Evolutionary conservation across 2,329 filamentous ascomycete species (phyloP).

Genomic region (Grosmannia serpens): DNA sequence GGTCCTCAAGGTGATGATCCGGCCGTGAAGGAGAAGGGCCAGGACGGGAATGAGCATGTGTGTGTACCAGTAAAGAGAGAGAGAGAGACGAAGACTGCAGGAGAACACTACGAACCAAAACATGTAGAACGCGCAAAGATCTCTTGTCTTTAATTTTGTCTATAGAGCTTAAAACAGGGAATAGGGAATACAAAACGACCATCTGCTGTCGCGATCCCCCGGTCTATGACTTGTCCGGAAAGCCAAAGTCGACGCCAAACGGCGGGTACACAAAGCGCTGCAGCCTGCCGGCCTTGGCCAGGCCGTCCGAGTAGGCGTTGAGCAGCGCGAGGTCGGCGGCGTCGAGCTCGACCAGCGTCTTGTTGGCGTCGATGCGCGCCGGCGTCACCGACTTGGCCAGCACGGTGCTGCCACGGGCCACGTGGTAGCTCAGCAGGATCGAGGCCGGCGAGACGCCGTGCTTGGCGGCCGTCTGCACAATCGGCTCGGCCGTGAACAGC

Average conservation of each 20-base stretch:
- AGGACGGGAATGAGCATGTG: not conserved
- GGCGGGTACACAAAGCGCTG: constrained; percentile 57
- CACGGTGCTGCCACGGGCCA: constrained; percentile 57
- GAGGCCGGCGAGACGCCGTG: constrained; percentile 48
- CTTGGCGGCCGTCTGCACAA: constrained; percentile 53
- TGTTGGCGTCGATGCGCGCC: constrained; percentile 58
- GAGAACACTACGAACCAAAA: not conserved
- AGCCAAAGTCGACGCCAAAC: constrained; percentile 58
- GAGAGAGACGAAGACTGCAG: not conserved
- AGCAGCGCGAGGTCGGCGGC: constrained; percentile 48
- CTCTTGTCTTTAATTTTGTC: not conserved
- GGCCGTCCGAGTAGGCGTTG: constrained; percentile 39
- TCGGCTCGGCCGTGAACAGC: constrained; percentile 49
- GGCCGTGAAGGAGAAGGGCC: constrained; percentile 14
- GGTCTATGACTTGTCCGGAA: constrained; percentile 51
- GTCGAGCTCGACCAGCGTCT: constrained; percentile 53
- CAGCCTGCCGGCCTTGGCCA: constrained; percentile 38
- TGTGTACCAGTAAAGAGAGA: not conserved
- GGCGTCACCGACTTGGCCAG: constrained; percentile 62
- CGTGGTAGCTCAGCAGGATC: constrained; percentile 60
- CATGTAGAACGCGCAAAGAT: not conserved
- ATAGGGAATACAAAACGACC: not conserved
- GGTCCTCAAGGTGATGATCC: constrained; percentile 63
- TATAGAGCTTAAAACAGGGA: not conserved
- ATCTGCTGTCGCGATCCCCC: no score